Evolutionary conservation across 495 filamentous ascomycete genomes (phyloP), one percentile per base, ranked within the genome.

Genomic region (Annulohypoxylon bovei): DNA sequence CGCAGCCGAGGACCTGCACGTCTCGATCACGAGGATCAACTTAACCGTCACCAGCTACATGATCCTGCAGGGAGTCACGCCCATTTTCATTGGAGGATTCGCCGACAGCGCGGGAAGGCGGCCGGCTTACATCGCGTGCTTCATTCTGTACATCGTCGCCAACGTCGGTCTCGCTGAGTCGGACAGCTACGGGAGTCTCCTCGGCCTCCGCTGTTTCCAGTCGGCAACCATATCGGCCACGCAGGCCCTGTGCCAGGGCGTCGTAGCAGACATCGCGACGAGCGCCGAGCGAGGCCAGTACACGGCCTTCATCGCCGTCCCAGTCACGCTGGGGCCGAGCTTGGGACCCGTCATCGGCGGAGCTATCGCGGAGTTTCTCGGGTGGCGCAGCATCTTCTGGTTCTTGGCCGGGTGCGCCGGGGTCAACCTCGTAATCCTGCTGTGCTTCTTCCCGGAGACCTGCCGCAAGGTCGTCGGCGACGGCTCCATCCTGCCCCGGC

Each of bases 331-430:
- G 1, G 86, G 83, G 2, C 86, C 87, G 12, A 81, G 82, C 5
- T 72, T 90, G 25, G 88, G 87, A 0, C 88, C 88, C 0, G 79
- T 90, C 14, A 82, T 92, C 5, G 89, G 90, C 11, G 90, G 89
- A 1, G 67, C 88, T 1, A 72, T 93, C 12, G 78, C 81, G 7
- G 80, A 90, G 39, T 89, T 81, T 40, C 77, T 90, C 1, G 89
- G 89, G 1, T 93, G 90, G 91, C 79, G 88, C 25, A 81, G 80
- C 47, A 89, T 91, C 30, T 93, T 92, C 74, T 91, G 87, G 87
- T 90, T 93, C 55, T 76, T 92, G 25, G 72, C 82, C 44, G 89
- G 90, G 20, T 70, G 83, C 9, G 80, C 79, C 0, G 83, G 78
- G 0, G 70, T 81, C 16, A 81, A 81, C 33, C 75, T 85, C 2